Percentiles rank a stretch among this genome's conserved stretches.
These are phyloP conservation scores for Cicer cuneatum DNA, from an alignment of 306 rosid genomes.

Conservation along the genomic window DNA sequence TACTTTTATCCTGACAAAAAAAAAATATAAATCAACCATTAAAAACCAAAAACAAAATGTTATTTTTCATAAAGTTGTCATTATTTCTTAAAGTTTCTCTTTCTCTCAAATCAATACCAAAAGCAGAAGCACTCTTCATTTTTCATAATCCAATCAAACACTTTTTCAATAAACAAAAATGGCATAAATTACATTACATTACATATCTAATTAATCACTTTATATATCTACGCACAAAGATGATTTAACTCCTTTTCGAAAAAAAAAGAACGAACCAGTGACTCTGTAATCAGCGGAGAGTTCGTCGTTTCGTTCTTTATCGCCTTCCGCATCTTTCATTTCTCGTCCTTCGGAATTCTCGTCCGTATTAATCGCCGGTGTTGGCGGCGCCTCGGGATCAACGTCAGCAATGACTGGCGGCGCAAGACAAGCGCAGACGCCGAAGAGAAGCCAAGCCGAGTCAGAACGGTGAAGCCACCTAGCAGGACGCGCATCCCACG, in stretches of 20 bases:
- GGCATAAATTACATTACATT: neutral
- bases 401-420: conserved; percentile 45
- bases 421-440: conserved; percentile 83
- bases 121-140: conserved; percentile 8
- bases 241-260: neutral
- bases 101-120: conserved; percentile 19
- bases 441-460: conserved; percentile 90
- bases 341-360: conserved; percentile 41
- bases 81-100: conserved; percentile 17
- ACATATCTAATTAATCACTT: neutral
- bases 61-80: conserved; percentile 8
- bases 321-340: neutral
- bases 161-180: neutral
- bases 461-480: conserved; percentile 92
- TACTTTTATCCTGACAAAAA: neutral
- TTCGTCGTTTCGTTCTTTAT: conserved; percentile 41
- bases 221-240: neutral
- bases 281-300: conserved; percentile 61
- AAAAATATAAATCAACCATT: neutral
- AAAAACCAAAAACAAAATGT: conserved; percentile 12
- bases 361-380: neutral
- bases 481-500: conserved; percentile 89
- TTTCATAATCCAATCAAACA: neutral
- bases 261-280: conserved; percentile 60
- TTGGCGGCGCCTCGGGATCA: conserved; percentile 29